These are phyloP conservation scores for Spencermartinsiella ligniputridi DNA, from an alignment of 1,139 yeast species.

Conservation along the genomic window DNA sequence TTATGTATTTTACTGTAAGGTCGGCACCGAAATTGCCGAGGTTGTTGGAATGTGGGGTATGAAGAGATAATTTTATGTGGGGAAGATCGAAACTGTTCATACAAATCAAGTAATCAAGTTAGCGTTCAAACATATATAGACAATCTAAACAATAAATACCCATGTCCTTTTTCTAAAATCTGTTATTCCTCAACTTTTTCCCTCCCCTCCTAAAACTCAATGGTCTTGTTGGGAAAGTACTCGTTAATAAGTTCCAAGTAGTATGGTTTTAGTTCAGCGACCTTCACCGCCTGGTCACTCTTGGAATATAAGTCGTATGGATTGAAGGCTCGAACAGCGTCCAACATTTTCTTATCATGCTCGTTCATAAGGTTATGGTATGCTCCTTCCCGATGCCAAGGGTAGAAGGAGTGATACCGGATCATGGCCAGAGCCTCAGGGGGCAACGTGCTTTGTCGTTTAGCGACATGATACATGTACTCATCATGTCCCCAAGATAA, in stretches of 20 bases:
- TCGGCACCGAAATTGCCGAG: too few relatives aligned
- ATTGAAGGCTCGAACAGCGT: slow-evolving; percentile 63
- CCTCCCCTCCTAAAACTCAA: slow-evolving; percentile 1
- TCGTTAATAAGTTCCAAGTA: slow-evolving; percentile 63
- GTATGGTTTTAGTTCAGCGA: slow-evolving; percentile 50
- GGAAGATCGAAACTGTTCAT: too few relatives aligned
- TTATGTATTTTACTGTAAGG: too few relatives aligned
- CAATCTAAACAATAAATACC: too few relatives aligned
- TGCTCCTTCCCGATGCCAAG: slow-evolving; percentile 72
- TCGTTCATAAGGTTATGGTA: slow-evolving; percentile 62
- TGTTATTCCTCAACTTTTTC: too few relatives aligned
- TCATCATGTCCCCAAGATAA: slow-evolving; percentile 79
- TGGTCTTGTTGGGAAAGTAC: slow-evolving; percentile 49
- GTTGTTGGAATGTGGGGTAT: too few relatives aligned
- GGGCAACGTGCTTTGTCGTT: slow-evolving; percentile 58
- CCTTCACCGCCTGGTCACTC: slow-evolving; percentile 45
- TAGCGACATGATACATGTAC: slow-evolving; percentile 70
- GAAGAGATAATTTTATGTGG: too few relatives aligned
- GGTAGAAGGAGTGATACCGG: slow-evolving; percentile 69
- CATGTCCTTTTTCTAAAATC: too few relatives aligned
- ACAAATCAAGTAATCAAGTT: too few relatives aligned
- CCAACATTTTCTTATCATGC: slow-evolving; percentile 56
- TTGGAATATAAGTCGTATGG: slow-evolving; percentile 67
- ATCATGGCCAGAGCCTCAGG: slow-evolving; percentile 70
- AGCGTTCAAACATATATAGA: too few relatives aligned